phyloP scores from a whole-genome alignment of 805 yeast genomes.

The Wickerhamiella spandovensis region DNA sequence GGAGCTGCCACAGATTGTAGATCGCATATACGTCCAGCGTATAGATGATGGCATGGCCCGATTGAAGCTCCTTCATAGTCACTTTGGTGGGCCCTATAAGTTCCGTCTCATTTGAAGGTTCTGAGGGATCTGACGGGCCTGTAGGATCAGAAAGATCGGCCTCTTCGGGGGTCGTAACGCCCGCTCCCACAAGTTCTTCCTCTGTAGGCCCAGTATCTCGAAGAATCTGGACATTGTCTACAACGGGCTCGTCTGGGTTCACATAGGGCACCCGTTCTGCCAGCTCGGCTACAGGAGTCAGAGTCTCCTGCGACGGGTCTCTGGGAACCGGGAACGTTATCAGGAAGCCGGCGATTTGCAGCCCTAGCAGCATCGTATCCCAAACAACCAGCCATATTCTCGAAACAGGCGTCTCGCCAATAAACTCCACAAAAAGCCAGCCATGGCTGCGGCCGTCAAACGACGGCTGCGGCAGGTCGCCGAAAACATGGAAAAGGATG shows the following conservation, averaged over 20 bases:
- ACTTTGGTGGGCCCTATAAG: background rate
- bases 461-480: background rate
- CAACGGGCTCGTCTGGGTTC: background rate
- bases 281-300: background rate
- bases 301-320: background rate
- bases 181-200: no score
- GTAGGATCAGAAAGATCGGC: no score
- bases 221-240: no score
- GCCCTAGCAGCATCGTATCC: slow-evolving; percentile 1
- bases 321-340: background rate
- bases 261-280: no score
- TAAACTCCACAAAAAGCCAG: slow-evolving; percentile 5
- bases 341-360: slow-evolving; percentile 1
- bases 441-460: slow-evolving; percentile 9
- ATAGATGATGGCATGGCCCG: slow-evolving; percentile 1
- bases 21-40: background rate
- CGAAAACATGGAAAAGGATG: background rate
- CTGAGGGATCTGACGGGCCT: background rate
- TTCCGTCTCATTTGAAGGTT: background rate
- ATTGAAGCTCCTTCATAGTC: background rate
- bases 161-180: no score
- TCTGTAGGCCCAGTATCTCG: no score
- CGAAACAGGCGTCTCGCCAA: slow-evolving; percentile 5
- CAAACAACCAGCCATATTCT: slow-evolving; percentile 1
- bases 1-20: background rate